Evolutionary conservation across 2,329 filamentous ascomycete genomes (phyloP).

Genomic region (Aspergillus neotritici): DNA sequence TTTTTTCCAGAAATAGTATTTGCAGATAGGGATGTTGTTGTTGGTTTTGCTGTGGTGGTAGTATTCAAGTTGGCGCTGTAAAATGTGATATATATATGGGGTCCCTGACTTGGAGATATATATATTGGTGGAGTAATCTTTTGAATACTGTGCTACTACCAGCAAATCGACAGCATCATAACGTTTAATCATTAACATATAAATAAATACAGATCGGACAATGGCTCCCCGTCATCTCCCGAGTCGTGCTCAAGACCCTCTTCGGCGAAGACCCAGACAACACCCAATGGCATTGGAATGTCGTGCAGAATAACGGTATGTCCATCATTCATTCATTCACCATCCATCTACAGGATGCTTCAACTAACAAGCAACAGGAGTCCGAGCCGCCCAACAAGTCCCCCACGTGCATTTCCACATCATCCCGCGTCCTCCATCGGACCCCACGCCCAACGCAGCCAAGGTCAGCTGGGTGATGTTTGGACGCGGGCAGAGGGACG

Average conservation of each 20-base stretch:
- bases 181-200: not conserved
- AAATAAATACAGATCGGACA: conserved; percentile 35
- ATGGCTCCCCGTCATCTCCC: conserved; percentile 51
- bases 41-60: too few relatives aligned
- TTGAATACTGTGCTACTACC: not conserved
- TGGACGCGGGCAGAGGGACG: conserved; percentile 43
- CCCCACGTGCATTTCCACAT: conserved; percentile 93
- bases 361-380: conserved; percentile 45
- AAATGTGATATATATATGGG: too few relatives aligned
- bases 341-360: too few relatives aligned
- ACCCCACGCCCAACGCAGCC: conserved; percentile 14
- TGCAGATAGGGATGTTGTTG: too few relatives aligned
- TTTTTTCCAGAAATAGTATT: not conserved
- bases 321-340: not conserved
- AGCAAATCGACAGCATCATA: too few relatives aligned
- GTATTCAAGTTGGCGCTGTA: too few relatives aligned
- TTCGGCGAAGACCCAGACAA: conserved; percentile 35
- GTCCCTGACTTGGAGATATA: not conserved
- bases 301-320: conserved; percentile 86
- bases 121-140: not conserved
- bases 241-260: conserved; percentile 67
- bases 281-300: conserved; percentile 76
- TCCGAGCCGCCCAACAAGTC: conserved; percentile 83
- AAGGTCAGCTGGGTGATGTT: conserved; percentile 41
- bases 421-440: conserved; percentile 65